Conservation (phyloP, 176 grass and related monocot genomes). For the Avena insularis region DNA sequence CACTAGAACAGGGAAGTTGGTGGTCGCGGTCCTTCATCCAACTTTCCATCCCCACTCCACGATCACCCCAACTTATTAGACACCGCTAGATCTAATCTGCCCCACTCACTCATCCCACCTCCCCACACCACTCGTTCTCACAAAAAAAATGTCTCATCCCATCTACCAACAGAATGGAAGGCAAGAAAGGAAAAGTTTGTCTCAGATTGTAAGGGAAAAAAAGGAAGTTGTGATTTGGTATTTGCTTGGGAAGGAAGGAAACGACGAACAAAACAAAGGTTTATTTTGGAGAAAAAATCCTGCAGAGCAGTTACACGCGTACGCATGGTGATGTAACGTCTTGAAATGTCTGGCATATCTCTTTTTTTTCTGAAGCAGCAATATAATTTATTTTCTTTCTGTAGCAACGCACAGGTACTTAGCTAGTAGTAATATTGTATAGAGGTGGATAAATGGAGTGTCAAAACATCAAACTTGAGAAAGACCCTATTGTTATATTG, state of each 20-base stretch:
- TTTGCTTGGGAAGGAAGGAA: not conserved
- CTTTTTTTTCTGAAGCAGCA: not conserved
- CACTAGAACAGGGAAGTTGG: not conserved
- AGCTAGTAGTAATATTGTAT: slow-evolving; percentile 1
- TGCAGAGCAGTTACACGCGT: not conserved
- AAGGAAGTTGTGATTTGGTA: not conserved
- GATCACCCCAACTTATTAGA: not conserved
- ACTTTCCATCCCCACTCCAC: not conserved
- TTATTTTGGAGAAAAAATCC: not conserved
- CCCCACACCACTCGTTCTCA: not conserved
- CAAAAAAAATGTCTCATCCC: not conserved
- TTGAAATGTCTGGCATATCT: not conserved
- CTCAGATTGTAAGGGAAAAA: not conserved
- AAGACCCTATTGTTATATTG: not conserved
- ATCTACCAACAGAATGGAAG: not conserved
- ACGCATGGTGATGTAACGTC: not conserved
- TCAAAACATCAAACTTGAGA: not conserved
- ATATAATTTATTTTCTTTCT: not conserved
- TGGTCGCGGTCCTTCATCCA: not conserved
- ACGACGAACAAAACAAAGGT: not conserved
- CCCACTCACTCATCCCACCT: not conserved
- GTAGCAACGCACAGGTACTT: not conserved
- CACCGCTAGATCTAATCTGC: not conserved
- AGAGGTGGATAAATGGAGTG: not conserved
- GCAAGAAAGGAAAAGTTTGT: not conserved